phyloP scores from a whole-genome alignment of 305 asterid species.

The Petunia hybrid region DNA sequence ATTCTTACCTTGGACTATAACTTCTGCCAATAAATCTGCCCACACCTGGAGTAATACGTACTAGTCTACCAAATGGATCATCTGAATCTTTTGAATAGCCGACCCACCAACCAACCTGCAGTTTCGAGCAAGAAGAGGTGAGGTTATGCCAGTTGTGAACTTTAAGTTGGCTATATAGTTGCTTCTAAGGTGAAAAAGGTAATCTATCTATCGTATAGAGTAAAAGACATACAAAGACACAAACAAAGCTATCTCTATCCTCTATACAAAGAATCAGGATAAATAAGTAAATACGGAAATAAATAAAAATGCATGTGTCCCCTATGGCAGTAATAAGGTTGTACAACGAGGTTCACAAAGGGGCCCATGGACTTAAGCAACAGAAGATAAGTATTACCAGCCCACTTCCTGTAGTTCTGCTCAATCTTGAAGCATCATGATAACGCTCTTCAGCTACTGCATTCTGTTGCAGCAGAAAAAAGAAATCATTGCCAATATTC shows the following conservation, averaged over 20 bases:
- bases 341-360: neutral
- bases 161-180: neutral
- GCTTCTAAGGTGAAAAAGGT: neutral
- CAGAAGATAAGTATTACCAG: conserved; percentile 64
- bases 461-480: conserved; percentile 48
- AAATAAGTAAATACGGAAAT: neutral
- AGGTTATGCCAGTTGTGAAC: conserved; percentile 22
- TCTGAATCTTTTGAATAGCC: conserved; percentile 85
- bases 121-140: conserved; percentile 27
- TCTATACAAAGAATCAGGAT: neutral
- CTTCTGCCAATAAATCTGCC: conserved; percentile 92
- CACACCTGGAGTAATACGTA: conserved; percentile 82
- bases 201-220: neutral
- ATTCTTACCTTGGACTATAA: conserved; percentile 87
- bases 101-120: conserved; percentile 99
- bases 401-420: conserved; percentile 88
- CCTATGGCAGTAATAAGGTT: neutral
- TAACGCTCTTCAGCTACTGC: conserved; percentile 89
- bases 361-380: conserved; percentile 3
- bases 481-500: conserved; percentile 32
- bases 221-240: conserved; percentile 18
- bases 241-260: neutral
- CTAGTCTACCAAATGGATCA: conserved; percentile 93
- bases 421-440: conserved; percentile 91
- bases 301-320: neutral